A percentile compares a stretch with the other conserved stretches of the same genome.
Conservation (phyloP, 768 basidiomycete genomes). For the Melanogaster broomeanus region DNA sequence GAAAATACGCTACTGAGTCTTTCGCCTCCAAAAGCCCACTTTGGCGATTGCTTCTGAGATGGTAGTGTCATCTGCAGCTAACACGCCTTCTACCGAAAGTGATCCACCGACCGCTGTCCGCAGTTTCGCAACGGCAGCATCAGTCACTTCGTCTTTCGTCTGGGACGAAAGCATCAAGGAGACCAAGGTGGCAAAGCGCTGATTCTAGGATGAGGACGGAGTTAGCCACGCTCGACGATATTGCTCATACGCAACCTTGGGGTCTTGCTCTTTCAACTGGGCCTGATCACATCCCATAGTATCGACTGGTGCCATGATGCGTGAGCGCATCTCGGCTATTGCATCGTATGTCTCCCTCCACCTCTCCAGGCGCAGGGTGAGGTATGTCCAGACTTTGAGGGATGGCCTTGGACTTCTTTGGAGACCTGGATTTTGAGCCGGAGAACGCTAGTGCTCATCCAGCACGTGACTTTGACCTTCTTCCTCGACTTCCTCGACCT, state of each 20-base stretch:
- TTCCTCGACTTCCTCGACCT: not conserved
- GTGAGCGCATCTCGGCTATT: constrained; percentile 76
- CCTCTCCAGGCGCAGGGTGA: constrained; percentile 61
- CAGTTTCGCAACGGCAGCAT: constrained; percentile 75
- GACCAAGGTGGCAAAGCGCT: constrained; percentile 82
- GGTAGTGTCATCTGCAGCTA: constrained; percentile 58
- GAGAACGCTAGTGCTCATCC: not conserved
- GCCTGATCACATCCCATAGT: constrained; percentile 87
- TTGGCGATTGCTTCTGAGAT: constrained; percentile 80
- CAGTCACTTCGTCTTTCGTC: constrained; percentile 90
- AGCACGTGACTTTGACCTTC: not conserved
- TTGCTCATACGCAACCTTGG: constrained; percentile 48
- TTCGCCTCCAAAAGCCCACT: constrained; percentile 92
- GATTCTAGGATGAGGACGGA: constrained; percentile 50
- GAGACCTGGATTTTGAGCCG: constrained; percentile 27
- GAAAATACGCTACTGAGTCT: constrained; percentile 64
- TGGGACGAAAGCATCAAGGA: constrained; percentile 96
- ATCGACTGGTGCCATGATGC: constrained; percentile 83
- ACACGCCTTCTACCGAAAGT: constrained; percentile 71
- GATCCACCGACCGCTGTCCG: constrained; percentile 74
- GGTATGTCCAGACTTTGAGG: constrained; percentile 54
- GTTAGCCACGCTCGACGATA: constrained; percentile 1
- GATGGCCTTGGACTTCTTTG: constrained; percentile 59
- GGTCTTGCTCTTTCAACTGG: constrained; percentile 60
- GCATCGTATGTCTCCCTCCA: constrained; percentile 73